Evolutionary conservation across 768 basidiomycete species (phyloP), one percentile per base, ranked within the genome.

Genomic region (Mycena galericulata): DNA sequence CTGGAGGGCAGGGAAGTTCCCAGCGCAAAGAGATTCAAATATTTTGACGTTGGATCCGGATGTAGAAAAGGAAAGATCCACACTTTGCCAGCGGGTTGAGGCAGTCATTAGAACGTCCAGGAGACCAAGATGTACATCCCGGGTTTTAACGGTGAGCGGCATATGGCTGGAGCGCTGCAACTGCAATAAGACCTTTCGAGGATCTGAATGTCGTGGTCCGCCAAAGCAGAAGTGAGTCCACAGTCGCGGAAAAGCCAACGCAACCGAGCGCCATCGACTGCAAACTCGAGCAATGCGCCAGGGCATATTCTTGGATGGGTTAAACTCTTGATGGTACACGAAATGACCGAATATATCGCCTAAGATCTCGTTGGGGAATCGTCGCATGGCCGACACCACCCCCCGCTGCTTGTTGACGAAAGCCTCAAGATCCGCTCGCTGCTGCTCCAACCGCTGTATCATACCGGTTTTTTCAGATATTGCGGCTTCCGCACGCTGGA

Each of bases 361-460:
- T 10, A 68, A 24, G 36, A 68, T 56, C 24, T 68, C 62, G 30
- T n/a, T 63, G 29, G 67, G 67, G 12, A 68, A 17, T 1, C 50
- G 41, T n/a, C 67, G 67, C 24, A 63, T 30, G 1, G 30, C 22
- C 6, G 67, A 68, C 26, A 63, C 20, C 8, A 63, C 26, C 8
- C 24, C 20, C 17, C 54, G 36, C 43, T 63, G 57, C 2, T 22
- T 29, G 32, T 43, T 40, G 24, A 53, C 32, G 43, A 56, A 60
- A 32, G 49, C 43, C 24, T 58, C 24, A 14, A 58, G 38, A 11
- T 51, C 38, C 24, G 54, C 64, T 24, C 64, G 55, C 20, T 36
- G 17, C 26, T 20, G 43, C 15, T 1, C 10, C 30, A 8, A 3
- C 3, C 54, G 53, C 9, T 22, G 41, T 5, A 29, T n/a, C 6